phyloP scores from a whole-genome alignment of 768 basidiomycete species.

The Postia placenta region DNA sequence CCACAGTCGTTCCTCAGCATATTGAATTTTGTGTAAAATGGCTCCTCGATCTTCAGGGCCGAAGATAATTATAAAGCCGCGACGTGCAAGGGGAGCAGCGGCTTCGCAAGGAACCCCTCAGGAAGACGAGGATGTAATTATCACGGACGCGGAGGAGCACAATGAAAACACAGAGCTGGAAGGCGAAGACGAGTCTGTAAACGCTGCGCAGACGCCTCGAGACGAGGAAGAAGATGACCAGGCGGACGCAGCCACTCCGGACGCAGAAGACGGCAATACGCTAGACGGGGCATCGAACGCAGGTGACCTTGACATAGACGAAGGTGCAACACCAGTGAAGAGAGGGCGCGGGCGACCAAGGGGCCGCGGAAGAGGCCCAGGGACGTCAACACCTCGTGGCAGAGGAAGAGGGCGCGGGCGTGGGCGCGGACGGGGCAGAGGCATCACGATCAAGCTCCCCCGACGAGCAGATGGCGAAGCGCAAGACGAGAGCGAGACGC shows the following conservation, averaged over 20 bases:
- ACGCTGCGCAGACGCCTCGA: slow-evolving; percentile 6
- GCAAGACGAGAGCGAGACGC: slow-evolving; percentile 20
- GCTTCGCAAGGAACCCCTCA: slow-evolving; percentile 3
- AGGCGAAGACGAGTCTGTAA: slow-evolving; percentile 25
- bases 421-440: slow-evolving; percentile 22
- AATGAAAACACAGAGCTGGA: slow-evolving; percentile 25
- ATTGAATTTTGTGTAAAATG: too few species aligned
- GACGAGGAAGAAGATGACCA: slow-evolving; percentile 6
- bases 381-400: slow-evolving; percentile 18
- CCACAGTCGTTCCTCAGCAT: too few species aligned
- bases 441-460: slow-evolving; percentile 21
- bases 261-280: slow-evolving; percentile 22
- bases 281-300: slow-evolving; percentile 26
- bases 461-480: slow-evolving; percentile 36
- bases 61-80: slow-evolving; percentile 38
- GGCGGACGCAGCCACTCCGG: slow-evolving; percentile 11
- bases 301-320: slow-evolving; percentile 8
- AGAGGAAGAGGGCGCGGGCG: slow-evolving; percentile 26
- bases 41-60: slow-evolving; percentile 9
- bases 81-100: slow-evolving; percentile 18
- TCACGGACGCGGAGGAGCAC: slow-evolving; percentile 25
- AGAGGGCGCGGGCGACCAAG: slow-evolving; percentile 23
- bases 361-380: slow-evolving; percentile 17
- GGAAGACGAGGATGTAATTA: slow-evolving; percentile 19
- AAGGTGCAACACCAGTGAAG: slow-evolving; percentile 14